Evolutionary conservation across 2,329 filamentous ascomycete genomes (phyloP).

Genomic region (Sphaerulina populicola): DNA sequence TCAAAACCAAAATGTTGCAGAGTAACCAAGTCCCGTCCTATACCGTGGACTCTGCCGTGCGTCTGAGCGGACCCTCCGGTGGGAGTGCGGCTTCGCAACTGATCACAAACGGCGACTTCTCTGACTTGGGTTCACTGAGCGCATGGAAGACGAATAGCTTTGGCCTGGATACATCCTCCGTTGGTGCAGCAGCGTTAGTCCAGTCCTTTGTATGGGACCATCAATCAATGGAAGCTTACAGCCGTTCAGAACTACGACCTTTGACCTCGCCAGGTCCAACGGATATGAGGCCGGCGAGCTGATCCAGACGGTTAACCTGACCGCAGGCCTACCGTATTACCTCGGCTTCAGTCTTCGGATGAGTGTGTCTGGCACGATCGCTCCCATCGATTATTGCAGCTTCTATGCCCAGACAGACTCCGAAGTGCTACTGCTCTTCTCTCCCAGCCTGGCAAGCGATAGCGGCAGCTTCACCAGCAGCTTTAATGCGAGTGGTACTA

Average conservation of each 20-base stretch:
- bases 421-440: neutral
- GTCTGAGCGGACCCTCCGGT: neutral
- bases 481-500: conserved; percentile 4
- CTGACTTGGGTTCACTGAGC: neutral
- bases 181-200: neutral
- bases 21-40: neutral
- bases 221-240: neutral
- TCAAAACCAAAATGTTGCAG: conserved; percentile 4
- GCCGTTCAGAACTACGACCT: neutral
- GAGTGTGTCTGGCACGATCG: neutral
- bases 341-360: neutral
- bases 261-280: neutral
- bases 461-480: neutral
- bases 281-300: conserved; percentile 1
- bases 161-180: neutral
- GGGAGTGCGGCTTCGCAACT: neutral
- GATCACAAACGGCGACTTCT: conserved; percentile 1
- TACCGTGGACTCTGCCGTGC: neutral
- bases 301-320: neutral
- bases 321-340: neutral
- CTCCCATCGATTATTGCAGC: neutral
- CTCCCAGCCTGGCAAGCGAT: neutral
- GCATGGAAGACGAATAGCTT: conserved; percentile 2
- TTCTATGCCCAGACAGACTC: conserved; percentile 3
- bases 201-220: neutral